Base-by-base conservation (phyloP, 2,329 filamentous ascomycete genomes). In the Aspergillus udagawae region DNA sequence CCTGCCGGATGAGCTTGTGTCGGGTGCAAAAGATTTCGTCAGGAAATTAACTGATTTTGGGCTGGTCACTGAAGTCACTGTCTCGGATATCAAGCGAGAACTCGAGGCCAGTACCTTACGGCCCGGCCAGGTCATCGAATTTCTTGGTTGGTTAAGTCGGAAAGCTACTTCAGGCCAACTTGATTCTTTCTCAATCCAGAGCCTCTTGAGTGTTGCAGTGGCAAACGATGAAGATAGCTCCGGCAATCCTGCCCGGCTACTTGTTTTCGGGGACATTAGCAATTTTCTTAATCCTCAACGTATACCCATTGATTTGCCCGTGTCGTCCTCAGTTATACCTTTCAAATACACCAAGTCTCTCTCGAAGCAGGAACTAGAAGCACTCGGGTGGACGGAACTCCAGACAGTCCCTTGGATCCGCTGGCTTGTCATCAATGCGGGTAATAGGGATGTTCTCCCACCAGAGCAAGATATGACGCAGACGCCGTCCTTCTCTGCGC, bases 401-500 rank as follows among this genome's bases (percentile, higher is more conserved):
- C 90, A 93, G 38, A 83, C 96, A 63, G 84, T 92, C 3, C 86
- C 89, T 25, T 99, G 95, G 94, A 74, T 97, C 25, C 80, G 85
- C 23, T 96, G 89, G 74, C 79, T 99, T 38, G 77, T 95, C n/a
- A 84, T 87, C 56, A 86, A 86, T 57, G 78, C 80, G 14, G 80
- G 84, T 9, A 81, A 84, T 4, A 82, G 82, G 55, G 83, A 83
- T 51, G 58, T 72, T 27, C 77, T 88, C 41, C 69, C 82, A 3
- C 78, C 85, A 4, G 82, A 87, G 1, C 83, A 91, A 64, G 87
- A 89, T 70, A 77, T 97, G 7, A 90, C 87, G 0, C 83, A 81
- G 54, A 89, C 86, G 0, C 75, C 90, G 23, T 82, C 85, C 20
- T 95, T 97, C 69, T 86, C 93, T 7, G 80, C 85, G 0, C 87